Evolutionary conservation across 257 asterid species (phyloP), one percentile per base, ranked within the genome.

Genomic region (Mitragyna speciosa): DNA sequence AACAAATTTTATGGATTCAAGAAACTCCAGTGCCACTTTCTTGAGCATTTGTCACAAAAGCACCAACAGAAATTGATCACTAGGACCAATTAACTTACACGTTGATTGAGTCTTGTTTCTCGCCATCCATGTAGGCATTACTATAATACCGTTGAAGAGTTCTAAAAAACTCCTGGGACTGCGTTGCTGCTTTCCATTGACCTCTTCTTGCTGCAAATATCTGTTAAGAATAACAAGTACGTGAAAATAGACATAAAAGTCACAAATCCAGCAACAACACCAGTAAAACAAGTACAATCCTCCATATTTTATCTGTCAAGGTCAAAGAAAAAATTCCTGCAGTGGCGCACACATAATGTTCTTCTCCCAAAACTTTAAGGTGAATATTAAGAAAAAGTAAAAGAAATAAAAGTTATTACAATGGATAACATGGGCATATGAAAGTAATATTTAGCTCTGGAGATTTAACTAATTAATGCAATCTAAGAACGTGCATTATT

Each of bases 141-240:
- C 94, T 90, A 78, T 90, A 93, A 85, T 84, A 91, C 45, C 99
- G 99, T 75, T 93, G 99, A 76, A 93, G 89, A 59, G 91, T 90
- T 85, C 97, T 91, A 67, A 95, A 76, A 52, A 93, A 81, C 87
- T 93, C 98, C 82, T 93, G 97, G 76, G 97, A 92, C 82, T 90
- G 97, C 6, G 90, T 92, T n/a, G 98, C 96, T 47, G 97, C 97
- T 89, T 89, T 95, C 97, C 97, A 93, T 75, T 93, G 99, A 78
- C 99, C 99, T 85, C 99, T 88, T 83, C 85, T 91, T 89, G 92
- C 98, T 6, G 98, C 89, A 81, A 95, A 95, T 65, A 95, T 93
- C 99, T 95, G 90, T 81, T 80, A 14, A 71, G 76, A 56, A 74
- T 75, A 76, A 82, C 51, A 78, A 56, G 63, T 76, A 76, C 58